Evolutionary conservation across 179 eudicot genomes (phyloP).

Genomic region (Corrigiola litoralis): DNA sequence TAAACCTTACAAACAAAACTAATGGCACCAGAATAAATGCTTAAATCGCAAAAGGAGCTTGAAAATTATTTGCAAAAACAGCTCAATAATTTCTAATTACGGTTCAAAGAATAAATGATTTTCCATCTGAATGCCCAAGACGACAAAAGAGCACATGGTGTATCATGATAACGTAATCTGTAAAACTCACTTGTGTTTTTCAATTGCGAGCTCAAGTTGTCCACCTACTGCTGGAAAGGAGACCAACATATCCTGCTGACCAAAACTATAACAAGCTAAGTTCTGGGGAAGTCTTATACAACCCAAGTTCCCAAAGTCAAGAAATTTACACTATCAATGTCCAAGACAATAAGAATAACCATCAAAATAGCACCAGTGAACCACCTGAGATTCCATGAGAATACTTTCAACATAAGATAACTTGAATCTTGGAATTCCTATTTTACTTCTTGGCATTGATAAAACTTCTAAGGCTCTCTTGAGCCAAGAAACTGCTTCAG

Average conservation of each 20-base stretch:
- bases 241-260: conserved; percentile 49
- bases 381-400: conserved; percentile 59
- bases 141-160: neutral
- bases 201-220: conserved; percentile 50
- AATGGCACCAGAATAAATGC: too few relatives aligned
- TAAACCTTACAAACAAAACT: neutral
- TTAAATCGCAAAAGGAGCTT: too few relatives aligned
- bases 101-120: too few relatives aligned
- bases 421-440: conserved; percentile 33
- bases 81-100: too few relatives aligned
- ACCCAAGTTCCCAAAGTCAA: neutral
- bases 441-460: conserved; percentile 33
- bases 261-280: conserved; percentile 7
- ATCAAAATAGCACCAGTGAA: conserved; percentile 12
- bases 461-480: conserved; percentile 57
- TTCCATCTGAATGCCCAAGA: too few relatives aligned
- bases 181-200: conserved; percentile 70
- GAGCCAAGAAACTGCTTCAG: conserved; percentile 70
- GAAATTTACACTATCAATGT: neutral
- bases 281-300: neutral
- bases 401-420: conserved; percentile 58
- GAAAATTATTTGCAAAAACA: too few relatives aligned
- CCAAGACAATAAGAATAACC: too few relatives aligned
- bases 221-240: conserved; percentile 45
- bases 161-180: neutral